phyloP scores from a whole-genome alignment of 2,329 filamentous ascomycete genomes.

The Pseudofabraea citricarpa region DNA sequence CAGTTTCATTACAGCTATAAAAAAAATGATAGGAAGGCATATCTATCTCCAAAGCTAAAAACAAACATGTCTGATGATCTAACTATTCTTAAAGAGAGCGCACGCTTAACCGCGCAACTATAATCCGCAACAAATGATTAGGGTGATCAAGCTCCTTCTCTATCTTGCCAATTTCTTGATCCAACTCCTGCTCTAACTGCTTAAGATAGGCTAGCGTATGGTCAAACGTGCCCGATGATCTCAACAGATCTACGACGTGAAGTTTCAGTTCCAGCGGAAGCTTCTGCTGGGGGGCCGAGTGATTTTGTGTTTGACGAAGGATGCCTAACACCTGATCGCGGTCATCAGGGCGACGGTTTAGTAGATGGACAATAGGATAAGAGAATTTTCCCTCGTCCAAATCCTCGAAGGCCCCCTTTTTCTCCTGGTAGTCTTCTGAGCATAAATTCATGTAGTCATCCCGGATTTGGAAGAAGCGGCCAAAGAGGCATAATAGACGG shows the following conservation, averaged over 20 bases:
- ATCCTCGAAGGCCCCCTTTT: background rate
- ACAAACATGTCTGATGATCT: too few species aligned
- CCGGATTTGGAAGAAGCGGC: background rate
- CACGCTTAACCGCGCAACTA: too few species aligned
- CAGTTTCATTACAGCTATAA: too few species aligned
- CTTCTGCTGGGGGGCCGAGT: background rate
- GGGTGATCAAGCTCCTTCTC: too few species aligned
- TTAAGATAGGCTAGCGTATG: background rate
- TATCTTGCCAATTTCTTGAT: background rate
- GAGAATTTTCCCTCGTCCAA: conserved; percentile 2
- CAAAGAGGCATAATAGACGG: background rate
- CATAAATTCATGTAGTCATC: background rate
- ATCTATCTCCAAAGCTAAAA: too few species aligned
- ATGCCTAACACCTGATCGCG: background rate
- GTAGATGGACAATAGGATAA: background rate
- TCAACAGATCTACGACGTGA: background rate
- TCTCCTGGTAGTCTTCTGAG: background rate
- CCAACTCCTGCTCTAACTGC: background rate
- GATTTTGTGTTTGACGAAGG: too few species aligned
- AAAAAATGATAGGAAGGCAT: too few species aligned
- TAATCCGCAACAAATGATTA: too few species aligned
- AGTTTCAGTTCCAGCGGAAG: background rate
- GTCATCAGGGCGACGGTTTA: background rate
- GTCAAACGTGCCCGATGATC: background rate
- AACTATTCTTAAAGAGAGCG: too few species aligned